Percentiles rank a stretch among this genome's conserved stretches.
Evolutionary conservation across 345 rosid species (phyloP).

Genomic region (Lepidium sativum): DNA sequence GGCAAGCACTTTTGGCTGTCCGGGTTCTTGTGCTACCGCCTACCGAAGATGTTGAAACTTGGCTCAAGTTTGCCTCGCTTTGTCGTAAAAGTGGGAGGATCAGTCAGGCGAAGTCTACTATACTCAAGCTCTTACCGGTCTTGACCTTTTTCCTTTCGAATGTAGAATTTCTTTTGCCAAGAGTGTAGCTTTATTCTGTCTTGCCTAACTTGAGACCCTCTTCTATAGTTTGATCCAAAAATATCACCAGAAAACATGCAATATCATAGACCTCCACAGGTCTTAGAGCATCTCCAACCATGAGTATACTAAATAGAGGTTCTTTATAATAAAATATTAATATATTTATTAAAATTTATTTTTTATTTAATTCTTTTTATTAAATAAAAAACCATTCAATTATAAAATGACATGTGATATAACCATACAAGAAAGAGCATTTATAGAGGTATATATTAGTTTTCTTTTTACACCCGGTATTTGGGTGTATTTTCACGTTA

Average conservation of each 20-base stretch:
- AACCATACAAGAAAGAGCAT: constrained; percentile 82
- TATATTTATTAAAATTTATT: too few species aligned
- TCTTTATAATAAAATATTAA: too few species aligned
- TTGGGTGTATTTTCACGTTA: not conserved
- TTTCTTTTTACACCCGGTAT: not conserved
- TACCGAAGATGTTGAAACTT: constrained; percentile 78
- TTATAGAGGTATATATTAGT: constrained; percentile 63
- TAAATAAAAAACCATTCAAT: too few species aligned
- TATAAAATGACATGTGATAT: too few species aligned
- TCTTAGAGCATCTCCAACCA: too few species aligned
- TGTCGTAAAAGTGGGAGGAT: constrained; percentile 85
- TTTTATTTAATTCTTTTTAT: too few species aligned
- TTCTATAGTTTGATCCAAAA: constrained; percentile 86
- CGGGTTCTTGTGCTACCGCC: constrained; percentile 96
- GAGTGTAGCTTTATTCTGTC: constrained; percentile 6
- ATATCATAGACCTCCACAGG: constrained; percentile 89
- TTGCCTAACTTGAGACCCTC: constrained; percentile 6
- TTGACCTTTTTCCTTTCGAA: constrained; percentile 1
- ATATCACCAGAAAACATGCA: constrained; percentile 54
- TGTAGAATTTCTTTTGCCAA: not conserved
- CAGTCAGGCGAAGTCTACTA: constrained; percentile 94
- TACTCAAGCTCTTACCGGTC: constrained; percentile 88
- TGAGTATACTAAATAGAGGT: too few species aligned
- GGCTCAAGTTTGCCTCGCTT: constrained; percentile 94
- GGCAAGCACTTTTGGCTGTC: constrained; percentile 87